Evolutionary conservation across 2,329 filamentous ascomycete species (phyloP), one percentile per base, ranked within the genome.

Genomic region (Sporothrix mexicana): DNA sequence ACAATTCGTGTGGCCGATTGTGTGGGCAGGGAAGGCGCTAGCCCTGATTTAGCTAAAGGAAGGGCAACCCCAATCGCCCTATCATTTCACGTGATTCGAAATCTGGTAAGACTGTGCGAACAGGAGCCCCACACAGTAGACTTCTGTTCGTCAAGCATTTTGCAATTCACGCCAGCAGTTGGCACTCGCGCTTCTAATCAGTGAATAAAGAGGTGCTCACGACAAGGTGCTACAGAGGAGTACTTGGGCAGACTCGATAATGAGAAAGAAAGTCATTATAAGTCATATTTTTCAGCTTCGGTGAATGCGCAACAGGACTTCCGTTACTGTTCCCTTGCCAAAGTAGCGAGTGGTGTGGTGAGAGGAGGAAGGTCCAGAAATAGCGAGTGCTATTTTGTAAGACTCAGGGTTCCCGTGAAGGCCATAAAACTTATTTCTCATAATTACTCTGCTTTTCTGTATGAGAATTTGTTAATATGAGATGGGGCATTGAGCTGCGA

Each of bases 31-130:
- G 25, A n/a, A 1, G 0, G 61, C 20, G 64, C 74, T 75, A 75
- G 67, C 20, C 68, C 71, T 0, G 0, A 72, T 74, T n/a, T 9
- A 72, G 74, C 53, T 70, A 72, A 55, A 62, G 70, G 61, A 74
- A 76, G 76, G 76, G 76, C 75, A 76, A 74, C 75, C 74, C 74
- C 69, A 62, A 72, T 69, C 70, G 53, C 53, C 45, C 47, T 55
- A 66, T 67, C 43, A n/a, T 1, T 30, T 49, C 73, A 74, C 73
- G 72, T 75, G 72, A 73, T 49, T n/a, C 6, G 15, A 30, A 10
- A 30, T 6, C n/a, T 47, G 12, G 8, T 10, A 7, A 51, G 43
- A 72, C 64, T 13, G 66, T 72, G 53, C 20, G 61, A 66, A 45
- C 20, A 23, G 8, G n/a, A 12, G 41, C n/a, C 5, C 36, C 36